Conservation (phyloP, 1,139 yeast genomes). For the Martiniozyma asiatica region DNA sequence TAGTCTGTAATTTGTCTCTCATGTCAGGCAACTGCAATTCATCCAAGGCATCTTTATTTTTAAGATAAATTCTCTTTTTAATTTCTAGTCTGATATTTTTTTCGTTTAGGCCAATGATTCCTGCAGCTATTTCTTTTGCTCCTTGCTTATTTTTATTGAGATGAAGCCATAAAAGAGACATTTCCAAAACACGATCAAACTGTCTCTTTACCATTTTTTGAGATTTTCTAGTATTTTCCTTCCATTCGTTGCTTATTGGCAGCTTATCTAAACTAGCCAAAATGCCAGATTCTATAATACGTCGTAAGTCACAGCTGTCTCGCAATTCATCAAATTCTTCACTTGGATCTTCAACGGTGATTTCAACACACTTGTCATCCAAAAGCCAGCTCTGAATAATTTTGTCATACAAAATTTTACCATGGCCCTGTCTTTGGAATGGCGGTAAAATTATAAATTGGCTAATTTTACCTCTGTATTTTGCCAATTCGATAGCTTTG, state of each 20-base stretch:
- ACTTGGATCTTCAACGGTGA: constrained; percentile 92
- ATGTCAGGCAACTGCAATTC: constrained; percentile 52
- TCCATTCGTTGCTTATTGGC: constrained; percentile 34
- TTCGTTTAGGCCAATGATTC: constrained; percentile 12
- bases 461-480: constrained; percentile 64
- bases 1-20: constrained; percentile 62
- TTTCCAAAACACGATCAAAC: constrained; percentile 64
- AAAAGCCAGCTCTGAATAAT: constrained; percentile 43
- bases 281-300: constrained; percentile 25
- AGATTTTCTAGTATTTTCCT: constrained; percentile 21
- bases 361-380: constrained; percentile 48
- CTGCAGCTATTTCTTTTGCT: no score
- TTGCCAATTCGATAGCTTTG: constrained; percentile 20
- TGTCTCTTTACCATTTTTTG: constrained; percentile 45
- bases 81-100: constrained; percentile 43
- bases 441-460: constrained; percentile 82
- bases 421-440: constrained; percentile 60
- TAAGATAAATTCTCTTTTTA: constrained; percentile 59
- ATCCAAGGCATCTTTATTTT: constrained; percentile 66
- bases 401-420: constrained; percentile 49
- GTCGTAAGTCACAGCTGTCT: constrained; percentile 64
- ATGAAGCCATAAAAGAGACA: constrained; percentile 43
- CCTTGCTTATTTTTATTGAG: constrained; percentile 16
- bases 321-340: constrained; percentile 87
- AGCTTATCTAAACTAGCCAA: constrained; percentile 10